Base-by-base conservation (phyloP, 345 rosid genomes). In the Eucalyptus guilfoylei region DNA sequence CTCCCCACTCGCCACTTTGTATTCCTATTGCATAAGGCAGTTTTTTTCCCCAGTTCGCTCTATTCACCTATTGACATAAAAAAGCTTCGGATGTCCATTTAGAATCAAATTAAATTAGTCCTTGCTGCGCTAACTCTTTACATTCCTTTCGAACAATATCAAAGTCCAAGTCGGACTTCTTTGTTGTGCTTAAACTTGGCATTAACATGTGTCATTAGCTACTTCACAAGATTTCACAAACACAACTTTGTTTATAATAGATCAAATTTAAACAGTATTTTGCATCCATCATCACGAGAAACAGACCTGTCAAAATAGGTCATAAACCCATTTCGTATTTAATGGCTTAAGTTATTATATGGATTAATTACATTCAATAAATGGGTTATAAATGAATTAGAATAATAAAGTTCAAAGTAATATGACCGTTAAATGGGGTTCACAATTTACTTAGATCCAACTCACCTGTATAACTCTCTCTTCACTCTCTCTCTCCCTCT, bases 401-500 rank as follows among this genome's bases (percentile, higher is more conserved):
- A 52, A 8, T 52, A 11, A 52, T 52, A 52, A 52, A 52, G 2
- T 52, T 2, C 58, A 52, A 21, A 52, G 21, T 55, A 9, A 55
- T 55, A 24, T 9, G 1, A 55, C 0, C 2, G 0, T 55, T 55
- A 55, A 24, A 55, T 55, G 14, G 14, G 0, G 1, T 30, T 62
- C 9, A 62, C 5, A 30, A 28, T 2, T 55, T 55, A 24, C 3
- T 9, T 55, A 23, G 1, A 55, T 10, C 3, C 6, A 23, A 23
- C 11, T 9, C 12, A 5, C 1, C 0, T 49, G 7, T 49, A 19
- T 52, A 55, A 55, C 3, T 55, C 30, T 55, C 14, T 62, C 0
- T 26, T 60, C 4, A 11, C 69, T 60, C n/a, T 12, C 8, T 28
- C n/a, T 26, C 30, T 11, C n/a, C 28, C 4, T 52, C 21, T 19